Evolutionary conservation across 495 filamentous ascomycete species (phyloP).

Genomic region (Rhypophila decipiens): DNA sequence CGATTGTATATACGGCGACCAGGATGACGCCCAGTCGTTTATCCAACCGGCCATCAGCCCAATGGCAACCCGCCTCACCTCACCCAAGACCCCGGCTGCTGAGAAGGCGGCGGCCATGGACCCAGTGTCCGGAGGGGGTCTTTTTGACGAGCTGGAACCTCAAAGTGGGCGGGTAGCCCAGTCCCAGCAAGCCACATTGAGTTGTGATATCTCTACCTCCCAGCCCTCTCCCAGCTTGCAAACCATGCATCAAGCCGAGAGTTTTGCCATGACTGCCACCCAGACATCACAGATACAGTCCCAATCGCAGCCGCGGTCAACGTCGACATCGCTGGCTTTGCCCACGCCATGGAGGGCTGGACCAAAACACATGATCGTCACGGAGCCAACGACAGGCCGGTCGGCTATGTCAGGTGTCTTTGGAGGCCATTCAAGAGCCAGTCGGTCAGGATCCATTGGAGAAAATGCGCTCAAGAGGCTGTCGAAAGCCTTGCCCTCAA

Average conservation of each 20-base stretch:
- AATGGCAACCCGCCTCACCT: constrained; percentile 63
- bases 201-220: neutral
- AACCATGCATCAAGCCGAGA: too few species aligned
- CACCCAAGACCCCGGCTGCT: constrained; percentile 62
- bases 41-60: constrained; percentile 73
- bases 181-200: neutral
- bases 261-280: neutral
- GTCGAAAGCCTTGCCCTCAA: constrained; percentile 45
- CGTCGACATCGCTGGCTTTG: constrained; percentile 9
- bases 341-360: constrained; percentile 50
- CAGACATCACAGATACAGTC: neutral
- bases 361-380: constrained; percentile 36
- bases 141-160: constrained; percentile 39
- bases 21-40: constrained; percentile 56
- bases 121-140: constrained; percentile 42
- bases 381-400: constrained; percentile 22
- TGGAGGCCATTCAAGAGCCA: constrained; percentile 21
- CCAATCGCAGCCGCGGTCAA: constrained; percentile 12
- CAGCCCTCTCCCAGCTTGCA: neutral
- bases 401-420: constrained; percentile 36
- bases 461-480: constrained; percentile 41
- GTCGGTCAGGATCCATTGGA: constrained; percentile 35
- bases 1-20: constrained; percentile 32
- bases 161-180: neutral
- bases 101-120: constrained; percentile 71